Base-by-base conservation (phyloP, 192 early-diverging fungal species). In the Entomortierella lignicola region DNA sequence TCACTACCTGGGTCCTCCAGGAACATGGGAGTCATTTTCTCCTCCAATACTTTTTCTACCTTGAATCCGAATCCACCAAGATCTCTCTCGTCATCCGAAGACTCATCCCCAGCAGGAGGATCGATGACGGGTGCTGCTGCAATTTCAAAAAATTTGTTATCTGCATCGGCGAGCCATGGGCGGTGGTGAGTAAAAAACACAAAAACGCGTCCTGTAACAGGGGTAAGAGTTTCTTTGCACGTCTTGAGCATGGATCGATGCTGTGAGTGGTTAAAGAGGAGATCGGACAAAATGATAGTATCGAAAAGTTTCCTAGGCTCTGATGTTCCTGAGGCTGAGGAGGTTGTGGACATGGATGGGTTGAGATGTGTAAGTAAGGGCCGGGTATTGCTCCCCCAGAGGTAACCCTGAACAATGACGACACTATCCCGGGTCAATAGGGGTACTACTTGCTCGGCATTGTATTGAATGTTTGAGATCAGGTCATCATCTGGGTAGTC, bases 241-340 rank as follows among this genome's bases (percentile, higher is more conserved):
- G 93, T 89, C 63, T 87, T 85, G 29, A 97, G 82, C 77, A 97
- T 80, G 4, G 90, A 77, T 23, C 81, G 63, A 48, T 97, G 96
- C 66, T 97, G 89, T n/a, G 91, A 93, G 73, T 97, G 94, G 74
- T 97, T 96, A 79, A 96, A 95, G 17, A 97, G 85, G 27, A 95
- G 75, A 61, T 97, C 96, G 41, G 90, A 92, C 48, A 96, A 60
- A 51, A 97, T 91, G 64, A 97, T 89, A 41, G 94, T 84, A 73
- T 97, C 96, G 68, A 85, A 97, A 34, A 72, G 57, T 42, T 67
- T n/a, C 57, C 64, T 71, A 30, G 57, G 34, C 10, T 39, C 17
- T 10, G 39, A 37, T 31, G 53, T 52, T 67, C 21, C 32, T 20
- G 39, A 31, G 30, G 54, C 4, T 29, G 27, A 20, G 41, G 66